phyloP scores from a whole-genome alignment of 768 basidiomycete species.

The Collybia mongolica region DNA sequence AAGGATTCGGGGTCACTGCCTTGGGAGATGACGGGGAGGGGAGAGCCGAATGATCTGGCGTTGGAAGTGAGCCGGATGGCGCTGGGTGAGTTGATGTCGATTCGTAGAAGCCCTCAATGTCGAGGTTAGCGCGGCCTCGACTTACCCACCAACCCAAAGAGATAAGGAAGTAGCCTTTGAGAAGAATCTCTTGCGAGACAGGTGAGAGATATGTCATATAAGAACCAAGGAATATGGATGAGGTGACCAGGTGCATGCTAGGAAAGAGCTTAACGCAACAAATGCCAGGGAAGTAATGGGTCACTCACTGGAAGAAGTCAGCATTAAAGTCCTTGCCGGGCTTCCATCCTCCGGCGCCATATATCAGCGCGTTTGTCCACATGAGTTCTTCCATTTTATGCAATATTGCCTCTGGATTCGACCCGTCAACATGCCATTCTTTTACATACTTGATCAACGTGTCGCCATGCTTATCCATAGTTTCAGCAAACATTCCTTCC shows the following conservation, averaged over 20 bases:
- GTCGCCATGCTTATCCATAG: slow-evolving; percentile 10
- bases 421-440: slow-evolving; percentile 17
- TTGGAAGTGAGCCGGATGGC: slow-evolving; percentile 19
- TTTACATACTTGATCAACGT: slow-evolving; percentile 10
- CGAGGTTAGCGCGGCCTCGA: slow-evolving; percentile 51
- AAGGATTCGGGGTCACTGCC: slow-evolving; percentile 48
- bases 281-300: background rate
- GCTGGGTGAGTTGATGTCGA: slow-evolving; percentile 18
- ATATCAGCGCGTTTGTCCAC: slow-evolving; percentile 19
- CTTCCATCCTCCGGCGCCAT: slow-evolving; percentile 17
- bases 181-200: slow-evolving; percentile 47
- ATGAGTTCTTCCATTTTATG: slow-evolving; percentile 17
- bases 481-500: slow-evolving; percentile 6
- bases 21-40: slow-evolving; percentile 27
- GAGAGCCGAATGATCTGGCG: slow-evolving; percentile 20
- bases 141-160: slow-evolving; percentile 55
- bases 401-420: slow-evolving; percentile 10
- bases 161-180: slow-evolving; percentile 57
- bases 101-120: slow-evolving; percentile 49
- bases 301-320: slow-evolving; percentile 22
- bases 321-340: slow-evolving; percentile 17
- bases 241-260: slow-evolving; percentile 70
- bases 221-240: slow-evolving; percentile 59
- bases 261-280: background rate
- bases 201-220: slow-evolving; percentile 38